Percentiles rank a stretch among this genome's conserved stretches.
Evolutionary conservation across 176 grass and related monocot genomes (phyloP).

Genomic region (Neostapfia colusana): DNA sequence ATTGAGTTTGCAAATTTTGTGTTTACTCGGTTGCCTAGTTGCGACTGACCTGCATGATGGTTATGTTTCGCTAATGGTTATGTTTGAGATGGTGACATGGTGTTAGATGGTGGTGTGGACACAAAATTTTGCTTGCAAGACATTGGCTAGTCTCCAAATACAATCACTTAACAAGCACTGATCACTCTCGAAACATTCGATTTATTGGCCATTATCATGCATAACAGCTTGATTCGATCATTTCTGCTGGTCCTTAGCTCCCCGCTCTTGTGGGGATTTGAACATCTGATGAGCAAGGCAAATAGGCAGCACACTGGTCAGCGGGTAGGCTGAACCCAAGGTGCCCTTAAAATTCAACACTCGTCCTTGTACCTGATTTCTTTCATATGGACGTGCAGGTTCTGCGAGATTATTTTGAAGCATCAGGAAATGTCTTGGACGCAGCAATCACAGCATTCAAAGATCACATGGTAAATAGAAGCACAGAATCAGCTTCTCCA

Average conservation of each 20-base stretch:
- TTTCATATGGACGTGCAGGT: background rate
- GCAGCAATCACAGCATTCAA: conserved; percentile 47
- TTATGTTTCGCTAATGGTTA: background rate
- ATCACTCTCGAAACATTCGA: background rate
- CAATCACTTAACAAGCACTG: background rate
- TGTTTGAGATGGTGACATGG: background rate
- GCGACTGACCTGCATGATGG: background rate
- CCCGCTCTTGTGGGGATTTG: background rate
- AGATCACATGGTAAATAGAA: conserved; percentile 21
- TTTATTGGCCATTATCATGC: background rate
- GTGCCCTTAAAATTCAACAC: background rate
- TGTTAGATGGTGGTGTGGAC: background rate
- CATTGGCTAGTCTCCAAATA: background rate
- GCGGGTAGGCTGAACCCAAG: background rate
- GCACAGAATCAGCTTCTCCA: background rate
- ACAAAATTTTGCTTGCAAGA: background rate
- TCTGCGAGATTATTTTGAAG: conserved; percentile 12
- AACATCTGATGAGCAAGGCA: background rate
- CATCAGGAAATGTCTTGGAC: conserved; percentile 47
- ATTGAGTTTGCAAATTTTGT: background rate
- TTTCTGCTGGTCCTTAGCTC: background rate
- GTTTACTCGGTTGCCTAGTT: background rate
- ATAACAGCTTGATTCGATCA: background rate
- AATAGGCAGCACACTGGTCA: background rate
- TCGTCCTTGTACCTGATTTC: background rate